Percentiles rank a stretch among this genome's conserved stretches.
phyloP scores from a whole-genome alignment of 768 basidiomycete genomes.

The Calocybe indica region DNA sequence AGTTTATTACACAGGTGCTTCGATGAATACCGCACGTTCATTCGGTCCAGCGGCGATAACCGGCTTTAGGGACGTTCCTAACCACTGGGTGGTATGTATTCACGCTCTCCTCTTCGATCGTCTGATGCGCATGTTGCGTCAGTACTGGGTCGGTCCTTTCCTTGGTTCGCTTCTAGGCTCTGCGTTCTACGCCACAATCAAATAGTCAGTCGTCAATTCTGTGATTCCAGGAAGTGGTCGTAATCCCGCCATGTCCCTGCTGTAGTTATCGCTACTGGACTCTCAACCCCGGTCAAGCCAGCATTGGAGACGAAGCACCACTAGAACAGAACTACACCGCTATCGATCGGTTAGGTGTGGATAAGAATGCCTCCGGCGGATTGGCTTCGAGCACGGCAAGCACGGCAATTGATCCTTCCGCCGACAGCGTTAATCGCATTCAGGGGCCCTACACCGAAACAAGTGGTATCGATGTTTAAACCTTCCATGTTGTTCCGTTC shows the following conservation, averaged over 20 bases:
- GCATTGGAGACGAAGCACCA: constrained; percentile 35
- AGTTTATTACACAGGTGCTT: constrained; percentile 57
- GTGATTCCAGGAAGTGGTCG: constrained; percentile 15
- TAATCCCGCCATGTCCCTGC: constrained; percentile 3
- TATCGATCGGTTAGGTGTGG: no score
- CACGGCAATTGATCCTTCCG: no score
- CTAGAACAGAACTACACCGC: constrained; percentile 19
- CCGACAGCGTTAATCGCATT: no score
- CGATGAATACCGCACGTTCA: constrained; percentile 63
- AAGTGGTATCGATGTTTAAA: no score
- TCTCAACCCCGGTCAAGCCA: constrained; percentile 39
- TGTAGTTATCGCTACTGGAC: constrained; percentile 45
- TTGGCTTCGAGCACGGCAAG: no score
- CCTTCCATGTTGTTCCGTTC: not conserved
- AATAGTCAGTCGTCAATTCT: constrained; percentile 15
- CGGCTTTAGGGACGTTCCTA: constrained; percentile 38
- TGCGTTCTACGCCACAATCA: constrained; percentile 51
- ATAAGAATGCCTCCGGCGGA: no score
- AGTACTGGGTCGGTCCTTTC: constrained; percentile 72
- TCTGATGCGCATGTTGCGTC: constrained; percentile 2
- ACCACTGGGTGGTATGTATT: constrained; percentile 60
- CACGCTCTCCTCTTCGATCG: not conserved
- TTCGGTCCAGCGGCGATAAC: constrained; percentile 67
- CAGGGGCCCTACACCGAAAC: no score
- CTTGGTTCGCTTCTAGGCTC: constrained; percentile 59